Evolutionary conservation across 1,284 basidiomycete species (phyloP), one percentile per base, ranked within the genome.

Genomic region (Bondarzewia mesenterica): DNA sequence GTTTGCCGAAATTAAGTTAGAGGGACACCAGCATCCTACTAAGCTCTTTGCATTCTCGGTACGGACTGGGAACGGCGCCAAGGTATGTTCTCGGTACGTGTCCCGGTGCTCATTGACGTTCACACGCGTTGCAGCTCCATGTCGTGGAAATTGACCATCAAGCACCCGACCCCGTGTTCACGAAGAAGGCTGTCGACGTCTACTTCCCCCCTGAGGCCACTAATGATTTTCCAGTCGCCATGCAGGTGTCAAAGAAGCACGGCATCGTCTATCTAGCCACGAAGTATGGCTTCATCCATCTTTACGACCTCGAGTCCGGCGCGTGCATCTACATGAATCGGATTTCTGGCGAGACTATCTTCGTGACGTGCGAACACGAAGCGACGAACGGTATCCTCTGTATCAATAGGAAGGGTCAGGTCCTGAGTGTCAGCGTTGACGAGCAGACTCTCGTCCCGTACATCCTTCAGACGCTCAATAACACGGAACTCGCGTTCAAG

Each of bases 281-380:
- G 52, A 99, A 99, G 68, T 99, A 93, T 65, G 96, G 96, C 45
- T 99, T 99, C 72, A 98, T 99, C 62, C 96, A 99, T 70, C 80
- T 99, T 15, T 99, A 99, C 70, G 96, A 99, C 69, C 81, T 99
- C 57, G 96, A 99, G 69, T 84, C 89, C n/a, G 96, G 95, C 52
- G 88, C 93, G 46, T 99, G 96, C 73, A 86, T 99, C 59, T 99
- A 99, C 78, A 99, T 99, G 96, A 99, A 99, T 79, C 89, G 96
- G 56, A 99, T 99, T 66, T 96, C 93, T 44, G 95, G 96, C 41
- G 96, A 99, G 72, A 99, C 96, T 43, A 98, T 99, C 67, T 99
- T 99, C 68, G 94, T 97, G 45, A 98, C 96, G 6, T 91, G 94
- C 16, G 93, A 97, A 62, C 93, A 98, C 66, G 94, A 97, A 68